These are phyloP conservation scores for Fusarium sulawesiense DNA, from an alignment of 2,329 filamentous ascomycete species.

Conservation along the genomic window DNA sequence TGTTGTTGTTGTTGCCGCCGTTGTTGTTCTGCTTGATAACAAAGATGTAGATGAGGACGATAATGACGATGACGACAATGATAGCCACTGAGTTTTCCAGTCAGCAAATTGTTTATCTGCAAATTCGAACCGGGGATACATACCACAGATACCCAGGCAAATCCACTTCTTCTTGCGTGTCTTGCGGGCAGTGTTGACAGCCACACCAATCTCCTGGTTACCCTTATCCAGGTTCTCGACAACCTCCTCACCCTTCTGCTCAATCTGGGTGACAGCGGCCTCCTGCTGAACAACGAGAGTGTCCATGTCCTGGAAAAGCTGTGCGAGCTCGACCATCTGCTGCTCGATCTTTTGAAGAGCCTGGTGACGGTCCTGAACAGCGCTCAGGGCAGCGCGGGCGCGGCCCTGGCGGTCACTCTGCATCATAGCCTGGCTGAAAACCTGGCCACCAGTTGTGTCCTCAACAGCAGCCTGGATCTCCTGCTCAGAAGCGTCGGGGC, in stretches of 20 bases:
- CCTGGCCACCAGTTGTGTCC: constrained; percentile 76
- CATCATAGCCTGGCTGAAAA: constrained; percentile 90
- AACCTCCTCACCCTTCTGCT: constrained; percentile 87
- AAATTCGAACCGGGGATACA: constrained; percentile 41
- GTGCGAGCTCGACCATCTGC: constrained; percentile 86
- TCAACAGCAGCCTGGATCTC: constrained; percentile 84
- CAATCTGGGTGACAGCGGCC: constrained; percentile 80
- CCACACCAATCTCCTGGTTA: constrained; percentile 84
- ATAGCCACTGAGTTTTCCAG: constrained; percentile 58
- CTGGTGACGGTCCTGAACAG: constrained; percentile 84
- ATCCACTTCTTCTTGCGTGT: constrained; percentile 97
- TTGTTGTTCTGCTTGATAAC: constrained; percentile 51
- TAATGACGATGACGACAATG: constrained; percentile 63
- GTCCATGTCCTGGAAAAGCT: constrained; percentile 92
- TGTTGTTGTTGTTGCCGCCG: constrained; percentile 35
- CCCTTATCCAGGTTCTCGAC: constrained; percentile 86
- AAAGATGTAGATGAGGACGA: constrained; percentile 62
- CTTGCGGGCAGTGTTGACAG: constrained; percentile 82
- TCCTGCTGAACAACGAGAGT: constrained; percentile 89
- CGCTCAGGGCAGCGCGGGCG: constrained; percentile 80
- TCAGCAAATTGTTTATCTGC: constrained; percentile 41
- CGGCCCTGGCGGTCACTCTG: constrained; percentile 84
- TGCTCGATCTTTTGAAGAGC: constrained; percentile 93
- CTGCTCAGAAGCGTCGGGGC: constrained; percentile 80
- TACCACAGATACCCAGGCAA: constrained; percentile 80